A percentile compares a stretch with the other conserved stretches of the same genome.
Evolutionary conservation across 176 grass and related monocot genomes (phyloP).

Genomic region (Saccharum officinarum): DNA sequence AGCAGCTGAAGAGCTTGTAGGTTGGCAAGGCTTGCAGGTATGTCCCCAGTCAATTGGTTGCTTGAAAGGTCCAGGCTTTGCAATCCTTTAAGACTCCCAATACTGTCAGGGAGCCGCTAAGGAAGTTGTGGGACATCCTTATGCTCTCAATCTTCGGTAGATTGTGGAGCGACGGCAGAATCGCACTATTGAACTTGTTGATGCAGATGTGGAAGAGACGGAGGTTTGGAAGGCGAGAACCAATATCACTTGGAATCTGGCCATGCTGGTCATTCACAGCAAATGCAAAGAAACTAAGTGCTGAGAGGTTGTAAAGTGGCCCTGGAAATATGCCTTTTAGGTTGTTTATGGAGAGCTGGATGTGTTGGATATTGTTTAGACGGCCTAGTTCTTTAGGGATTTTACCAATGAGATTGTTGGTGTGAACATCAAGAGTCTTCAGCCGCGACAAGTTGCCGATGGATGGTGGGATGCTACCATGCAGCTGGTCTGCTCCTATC

Average conservation of each 20-base stretch:
- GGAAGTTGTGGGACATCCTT: constrained; percentile 41
- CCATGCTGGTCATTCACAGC: constrained; percentile 42
- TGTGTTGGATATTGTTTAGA: background rate
- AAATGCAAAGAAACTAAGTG: constrained; percentile 29
- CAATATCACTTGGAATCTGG: constrained; percentile 35
- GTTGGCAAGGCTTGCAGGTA: background rate
- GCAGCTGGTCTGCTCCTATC: constrained; percentile 29
- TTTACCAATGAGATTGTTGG: constrained; percentile 35
- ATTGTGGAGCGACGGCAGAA: constrained; percentile 49
- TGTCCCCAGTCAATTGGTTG: constrained; percentile 32
- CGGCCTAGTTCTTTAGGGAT: constrained; percentile 45
- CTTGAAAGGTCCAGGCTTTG: constrained; percentile 44
- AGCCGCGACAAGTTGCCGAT: constrained; percentile 48
- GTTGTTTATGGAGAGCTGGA: constrained; percentile 47
- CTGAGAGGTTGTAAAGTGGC: constrained; percentile 42
- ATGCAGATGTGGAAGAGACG: constrained; percentile 34
- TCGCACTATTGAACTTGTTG: constrained; percentile 42
- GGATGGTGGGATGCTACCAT: constrained; percentile 32
- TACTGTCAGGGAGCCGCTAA: constrained; percentile 26
- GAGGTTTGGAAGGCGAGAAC: constrained; percentile 38
- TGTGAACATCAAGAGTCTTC: constrained; percentile 29
- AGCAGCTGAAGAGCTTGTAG: background rate
- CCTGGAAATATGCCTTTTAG: constrained; percentile 37
- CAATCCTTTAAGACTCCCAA: background rate
- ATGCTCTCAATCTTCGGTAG: constrained; percentile 47